These are phyloP conservation scores for Backusella australiensis DNA, from an alignment of 192 early-diverging fungal species.

Conservation along the genomic window DNA sequence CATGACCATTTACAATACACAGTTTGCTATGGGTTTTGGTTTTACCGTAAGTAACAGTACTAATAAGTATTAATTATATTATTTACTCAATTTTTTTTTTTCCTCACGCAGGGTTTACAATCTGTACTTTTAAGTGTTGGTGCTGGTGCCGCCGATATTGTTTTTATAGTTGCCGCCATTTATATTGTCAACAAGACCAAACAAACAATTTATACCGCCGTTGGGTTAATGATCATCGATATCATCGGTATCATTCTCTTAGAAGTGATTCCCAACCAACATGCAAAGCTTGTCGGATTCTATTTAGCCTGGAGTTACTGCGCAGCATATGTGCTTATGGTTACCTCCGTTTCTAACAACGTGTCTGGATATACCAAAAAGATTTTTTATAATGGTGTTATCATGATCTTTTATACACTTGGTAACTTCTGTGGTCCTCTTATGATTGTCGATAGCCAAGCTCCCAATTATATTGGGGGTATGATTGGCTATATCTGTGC, in stretches of 20 bases:
- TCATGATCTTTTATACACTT: constrained; percentile 22
- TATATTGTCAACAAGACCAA: not conserved
- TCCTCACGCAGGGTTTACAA: constrained; percentile 8
- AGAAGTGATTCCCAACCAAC: constrained; percentile 1
- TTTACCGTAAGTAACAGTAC: constrained; percentile 14
- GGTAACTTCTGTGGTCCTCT: constrained; percentile 24
- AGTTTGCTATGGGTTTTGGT: constrained; percentile 20
- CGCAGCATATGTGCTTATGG: constrained; percentile 1
- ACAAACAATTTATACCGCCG: constrained; percentile 13
- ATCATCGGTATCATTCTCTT: constrained; percentile 26
- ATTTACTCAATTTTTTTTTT: not conserved
- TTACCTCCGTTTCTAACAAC: constrained; percentile 12
- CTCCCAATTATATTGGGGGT: constrained; percentile 22
- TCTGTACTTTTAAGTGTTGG: constrained; percentile 24
- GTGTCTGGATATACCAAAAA: constrained; percentile 24
- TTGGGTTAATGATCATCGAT: not conserved
- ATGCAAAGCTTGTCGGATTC: constrained; percentile 20
- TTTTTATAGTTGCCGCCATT: constrained; percentile 16
- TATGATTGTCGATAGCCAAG: constrained; percentile 20
- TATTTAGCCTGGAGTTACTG: constrained; percentile 21
- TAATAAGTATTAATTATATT: not conserved
- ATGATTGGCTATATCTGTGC: constrained; percentile 21
- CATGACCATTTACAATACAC: constrained; percentile 12
- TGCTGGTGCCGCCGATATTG: constrained; percentile 8
- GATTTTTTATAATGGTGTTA: constrained; percentile 9